Conservation (phyloP, 2,329 filamentous ascomycete genomes). For the Arachnomyces sp. region DNA sequence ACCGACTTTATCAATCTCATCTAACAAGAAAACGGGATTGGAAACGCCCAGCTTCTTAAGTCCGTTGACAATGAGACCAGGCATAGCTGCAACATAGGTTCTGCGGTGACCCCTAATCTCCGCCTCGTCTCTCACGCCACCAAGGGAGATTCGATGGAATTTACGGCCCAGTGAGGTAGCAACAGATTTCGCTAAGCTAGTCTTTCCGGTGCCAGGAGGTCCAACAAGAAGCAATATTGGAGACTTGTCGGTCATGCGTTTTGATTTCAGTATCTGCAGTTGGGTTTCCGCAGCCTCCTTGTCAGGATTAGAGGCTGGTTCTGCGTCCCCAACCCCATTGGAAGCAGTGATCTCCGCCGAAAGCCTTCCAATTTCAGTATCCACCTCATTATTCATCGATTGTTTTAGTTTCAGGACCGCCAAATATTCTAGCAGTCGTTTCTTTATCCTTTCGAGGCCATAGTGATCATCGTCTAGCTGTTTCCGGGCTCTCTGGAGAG, state of each 20-base stretch:
- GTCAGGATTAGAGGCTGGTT: slow-evolving; percentile 42
- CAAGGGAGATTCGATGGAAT: slow-evolving; percentile 94
- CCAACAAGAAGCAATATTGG: slow-evolving; percentile 90
- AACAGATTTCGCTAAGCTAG: slow-evolving; percentile 85
- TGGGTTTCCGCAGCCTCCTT: slow-evolving; percentile 50
- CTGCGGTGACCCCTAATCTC: slow-evolving; percentile 92
- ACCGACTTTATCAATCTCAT: slow-evolving; percentile 97
- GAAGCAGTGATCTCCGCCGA: slow-evolving; percentile 40
- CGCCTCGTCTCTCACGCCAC: slow-evolving; percentile 90
- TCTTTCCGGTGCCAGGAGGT: slow-evolving; percentile 92
- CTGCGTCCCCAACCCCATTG: slow-evolving; percentile 45
- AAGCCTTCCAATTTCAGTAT: slow-evolving; percentile 60
- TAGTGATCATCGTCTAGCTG: slow-evolving; percentile 96
- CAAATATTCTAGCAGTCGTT: slow-evolving; percentile 86
- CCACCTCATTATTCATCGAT: slow-evolving; percentile 73
- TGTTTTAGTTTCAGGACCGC: slow-evolving; percentile 96
- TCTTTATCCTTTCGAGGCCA: slow-evolving; percentile 94
- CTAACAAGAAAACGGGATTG: slow-evolving; percentile 90
- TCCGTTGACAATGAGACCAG: slow-evolving; percentile 85
- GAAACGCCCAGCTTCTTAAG: slow-evolving; percentile 91
- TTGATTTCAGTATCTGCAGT: slow-evolving; percentile 67
- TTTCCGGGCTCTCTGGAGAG: slow-evolving; percentile 69
- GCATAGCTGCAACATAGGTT: slow-evolving; percentile 99
- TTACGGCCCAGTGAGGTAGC: slow-evolving; percentile 87
- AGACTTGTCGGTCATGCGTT: slow-evolving; percentile 87